Evolutionary conservation across 306 rosid species (phyloP), one percentile per base, ranked within the genome.

Genomic region (Crotalaria pallida): DNA sequence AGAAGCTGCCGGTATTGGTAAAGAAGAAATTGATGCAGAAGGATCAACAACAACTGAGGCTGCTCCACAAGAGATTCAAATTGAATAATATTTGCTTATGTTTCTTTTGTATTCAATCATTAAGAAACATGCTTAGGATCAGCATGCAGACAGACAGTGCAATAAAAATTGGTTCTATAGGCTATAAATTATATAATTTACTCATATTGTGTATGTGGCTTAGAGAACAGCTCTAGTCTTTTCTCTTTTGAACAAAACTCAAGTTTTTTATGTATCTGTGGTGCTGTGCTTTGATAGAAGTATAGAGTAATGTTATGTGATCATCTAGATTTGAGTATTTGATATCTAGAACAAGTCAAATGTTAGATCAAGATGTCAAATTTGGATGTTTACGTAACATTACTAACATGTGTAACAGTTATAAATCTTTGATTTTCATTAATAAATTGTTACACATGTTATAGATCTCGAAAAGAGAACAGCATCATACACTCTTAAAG

Each of bases 31-130:
- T 65, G 83, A 76, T 50, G 77, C 79, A 27, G 82, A 82, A 8
- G 89, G 68, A 23, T n/a, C n/a, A n/a, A 77, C 85, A 47, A 60
- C 79, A 47, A 66, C 86, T 9, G 84, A 88, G 59, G 89, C 79
- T 64, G 79, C 83, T 21, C 96, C 98, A 9, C 88, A 79, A 52
- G 88, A 88, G 87, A 90, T 92, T 75, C 87, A 83, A 81, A 92
- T 92, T 71, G 98, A 92, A 84, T 92, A 79, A 71, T 38, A 26
- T 29, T 56, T 56, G 22, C 57, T 18, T 12, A 45, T 47, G 65
- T 65, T 52, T 68, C 22, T 62, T 36, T 43, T 29, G 70, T 47
- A 27, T 19, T 11, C 68, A 17, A 21, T 36, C 15, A 45, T 55
- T 44, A 29, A 29, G 57, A 69, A 56, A 18, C 69, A 51, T 58